Percentiles rank a stretch among this genome's conserved stretches.
phyloP scores from a whole-genome alignment of 2,329 filamentous ascomycete species.

The Mycocentrospora acerina region DNA sequence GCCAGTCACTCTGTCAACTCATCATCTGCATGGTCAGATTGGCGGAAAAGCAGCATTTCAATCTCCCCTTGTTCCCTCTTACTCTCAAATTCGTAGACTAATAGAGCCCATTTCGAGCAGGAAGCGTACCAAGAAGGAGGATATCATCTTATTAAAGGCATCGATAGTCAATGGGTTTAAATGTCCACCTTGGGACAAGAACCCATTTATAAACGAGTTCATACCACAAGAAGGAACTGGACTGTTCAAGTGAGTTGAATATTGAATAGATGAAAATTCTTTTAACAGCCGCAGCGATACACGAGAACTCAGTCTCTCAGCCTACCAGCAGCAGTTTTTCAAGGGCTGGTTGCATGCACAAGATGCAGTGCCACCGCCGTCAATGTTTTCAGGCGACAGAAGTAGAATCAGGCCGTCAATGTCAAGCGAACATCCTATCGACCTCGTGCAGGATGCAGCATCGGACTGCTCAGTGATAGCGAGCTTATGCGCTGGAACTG shows the following conservation, averaged over 20 bases:
- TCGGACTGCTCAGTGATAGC: constrained; percentile 98
- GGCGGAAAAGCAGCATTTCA: background rate
- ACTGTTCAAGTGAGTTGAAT: constrained; percentile 60
- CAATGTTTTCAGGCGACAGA: constrained; percentile 36
- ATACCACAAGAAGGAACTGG: constrained; percentile 50
- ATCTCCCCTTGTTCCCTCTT: constrained; percentile 10
- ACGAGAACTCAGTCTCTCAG: constrained; percentile 70
- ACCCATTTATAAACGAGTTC: constrained; percentile 66
- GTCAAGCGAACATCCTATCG: constrained; percentile 61
- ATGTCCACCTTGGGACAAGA: constrained; percentile 79
- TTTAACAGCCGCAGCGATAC: constrained; percentile 56
- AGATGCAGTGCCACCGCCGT: constrained; percentile 61
- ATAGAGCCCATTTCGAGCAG: constrained; percentile 57
- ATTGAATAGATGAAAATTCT: background rate
- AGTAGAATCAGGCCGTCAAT: constrained; percentile 53
- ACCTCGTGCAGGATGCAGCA: constrained; percentile 92
- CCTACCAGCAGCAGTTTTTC: constrained; percentile 73
- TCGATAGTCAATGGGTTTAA: constrained; percentile 79
- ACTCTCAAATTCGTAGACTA: constrained; percentile 37
- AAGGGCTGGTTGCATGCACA: constrained; percentile 77
- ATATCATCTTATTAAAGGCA: constrained; percentile 73
- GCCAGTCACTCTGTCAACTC: too few species aligned
- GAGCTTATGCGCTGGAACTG: constrained; percentile 81
- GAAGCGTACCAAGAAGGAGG: constrained; percentile 67
- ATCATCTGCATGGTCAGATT: background rate